Base-by-base conservation (phyloP, 441 rosid genomes). In the Macaranga tanarius region DNA sequence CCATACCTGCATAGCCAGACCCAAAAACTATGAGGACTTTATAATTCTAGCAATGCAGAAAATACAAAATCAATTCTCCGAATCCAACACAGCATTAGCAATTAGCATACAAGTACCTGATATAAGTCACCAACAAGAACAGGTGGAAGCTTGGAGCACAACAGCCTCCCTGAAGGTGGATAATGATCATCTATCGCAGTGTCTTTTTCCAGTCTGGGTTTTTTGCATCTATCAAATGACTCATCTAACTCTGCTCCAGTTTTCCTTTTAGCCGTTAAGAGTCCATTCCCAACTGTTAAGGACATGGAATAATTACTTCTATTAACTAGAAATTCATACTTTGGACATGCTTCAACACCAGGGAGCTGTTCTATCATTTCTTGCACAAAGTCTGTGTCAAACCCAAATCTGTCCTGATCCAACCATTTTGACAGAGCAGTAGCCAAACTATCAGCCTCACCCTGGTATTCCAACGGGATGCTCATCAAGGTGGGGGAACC, bases 381-480 rank as follows among this genome's bases (percentile, higher is more conserved):
- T 75, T 85, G 97, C 75, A 96, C 97, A 88, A 96, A 92, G 61
- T 89, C 97, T 57, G 90, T 75, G 65, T 96, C 99, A 75, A 96
- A 73, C 62, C 99, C 99, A 86, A 88, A 96, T 81, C 99, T 90
- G 81, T 91, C 96, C 79, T 86, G 92, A 73, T 83, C 89, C 76
- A 92, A 83, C 99, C 99, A 93, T 77, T 85, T 83, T 73, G 81
- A 76, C 77, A 96, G 81, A 48, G 79, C 82, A 79, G 81, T 77
- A 73, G 80, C 67, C 70, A 83, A 72, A 65, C 77, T 59, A 67
- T 84, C 87, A 81, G 68, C 76, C 78, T 89, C 85, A 75, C 81
- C 87, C 76, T 75, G 78, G 72, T 75, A 67, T 71, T 77, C 85
- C 50, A 73, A 72, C 48, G 83, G 83, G 62, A 84, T 66, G 75